Base-by-base conservation (phyloP, 345 rosid species). In the Trapa bicornis region DNA sequence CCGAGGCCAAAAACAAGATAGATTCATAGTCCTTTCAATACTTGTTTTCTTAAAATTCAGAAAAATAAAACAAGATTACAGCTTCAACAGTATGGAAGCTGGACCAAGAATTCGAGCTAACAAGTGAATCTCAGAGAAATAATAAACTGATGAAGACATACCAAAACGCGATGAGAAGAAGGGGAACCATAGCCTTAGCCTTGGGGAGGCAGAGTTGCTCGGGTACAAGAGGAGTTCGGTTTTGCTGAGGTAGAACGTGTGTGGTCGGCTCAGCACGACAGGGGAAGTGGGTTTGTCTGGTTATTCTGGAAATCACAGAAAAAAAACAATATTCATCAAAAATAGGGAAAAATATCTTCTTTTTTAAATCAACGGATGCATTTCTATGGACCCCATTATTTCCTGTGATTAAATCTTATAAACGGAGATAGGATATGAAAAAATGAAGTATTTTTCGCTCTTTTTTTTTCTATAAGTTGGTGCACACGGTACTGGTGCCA, bases 401-500 rank as follows among this genome's bases (percentile, higher is more conserved):
- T 41, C 43, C 43, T 8, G 7, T 41, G 7, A 41, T 3, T 41
- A 41, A 41, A 3, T 41, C 43, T 41, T 41, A 41, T 41, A 41
- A 41, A 41, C 7, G 0, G 6, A 41, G 4, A 8, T 3, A 4
- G 6, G 43, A 41, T 41, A 41, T 41, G 43, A 41, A 41, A 41
- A 39, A 41, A 41, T 3, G 43, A 41, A 41, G 43, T 3, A 41
- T 41, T 17, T 58, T 22, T 22, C 29, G 29, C 38, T 38, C 0
- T 13, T 57, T 3, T 22, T 33, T 8, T 32, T 32, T 50, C 47
- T 68, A 67, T 73, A 94, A 96, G 97, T 94, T 66, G 99, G 97
- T 60, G 99, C 99, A 29, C 99, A 89, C 75, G 97, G 96, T 70
- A 91, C 96, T 32, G 97, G 99, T 74, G 97, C 97, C 74, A 84